Evolutionary conservation across 1,284 basidiomycete species (phyloP).

Genomic region (Pholiota adiposa): DNA sequence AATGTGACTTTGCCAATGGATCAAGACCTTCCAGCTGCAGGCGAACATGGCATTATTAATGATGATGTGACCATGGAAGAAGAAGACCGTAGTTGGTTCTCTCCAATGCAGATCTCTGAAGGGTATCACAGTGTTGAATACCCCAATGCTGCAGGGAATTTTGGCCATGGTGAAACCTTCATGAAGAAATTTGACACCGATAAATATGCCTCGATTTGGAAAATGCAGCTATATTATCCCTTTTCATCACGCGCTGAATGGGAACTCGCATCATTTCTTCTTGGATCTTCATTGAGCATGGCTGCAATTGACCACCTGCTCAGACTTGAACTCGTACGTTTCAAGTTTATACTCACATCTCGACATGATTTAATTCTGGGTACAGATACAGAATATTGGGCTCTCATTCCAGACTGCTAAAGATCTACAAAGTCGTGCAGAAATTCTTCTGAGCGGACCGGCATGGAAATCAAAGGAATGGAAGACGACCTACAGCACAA

Average conservation of each 20-base stretch:
- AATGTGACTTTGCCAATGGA: no score
- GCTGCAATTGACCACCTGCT: constrained; percentile 27
- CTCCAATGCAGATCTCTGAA: neutral
- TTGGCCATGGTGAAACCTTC: constrained; percentile 20
- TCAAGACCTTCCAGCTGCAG: no score
- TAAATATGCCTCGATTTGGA: constrained; percentile 19
- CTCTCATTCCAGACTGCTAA: constrained; percentile 34
- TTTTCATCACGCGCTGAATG: constrained; percentile 33
- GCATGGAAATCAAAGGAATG: neutral
- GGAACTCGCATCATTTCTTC: constrained; percentile 31
- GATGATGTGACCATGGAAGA: neutral
- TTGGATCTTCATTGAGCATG: constrained; percentile 30
- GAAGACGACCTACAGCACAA: neutral
- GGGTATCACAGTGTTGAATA: neutral
- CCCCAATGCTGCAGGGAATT: neutral
- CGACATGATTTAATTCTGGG: neutral
- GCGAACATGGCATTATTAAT: no score
- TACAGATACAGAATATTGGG: neutral
- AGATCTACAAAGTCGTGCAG: constrained; percentile 19
- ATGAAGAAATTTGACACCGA: constrained; percentile 30
- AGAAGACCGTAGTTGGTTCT: neutral
- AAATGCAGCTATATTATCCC: constrained; percentile 32
- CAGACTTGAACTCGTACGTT: neutral
- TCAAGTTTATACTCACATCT: neutral
- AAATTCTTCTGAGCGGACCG: neutral